Percentiles rank a stretch among this genome's conserved stretches.
Evolutionary conservation across 2,329 filamentous ascomycete genomes (phyloP).

Genomic region (Colletotrichum graminicola): DNA sequence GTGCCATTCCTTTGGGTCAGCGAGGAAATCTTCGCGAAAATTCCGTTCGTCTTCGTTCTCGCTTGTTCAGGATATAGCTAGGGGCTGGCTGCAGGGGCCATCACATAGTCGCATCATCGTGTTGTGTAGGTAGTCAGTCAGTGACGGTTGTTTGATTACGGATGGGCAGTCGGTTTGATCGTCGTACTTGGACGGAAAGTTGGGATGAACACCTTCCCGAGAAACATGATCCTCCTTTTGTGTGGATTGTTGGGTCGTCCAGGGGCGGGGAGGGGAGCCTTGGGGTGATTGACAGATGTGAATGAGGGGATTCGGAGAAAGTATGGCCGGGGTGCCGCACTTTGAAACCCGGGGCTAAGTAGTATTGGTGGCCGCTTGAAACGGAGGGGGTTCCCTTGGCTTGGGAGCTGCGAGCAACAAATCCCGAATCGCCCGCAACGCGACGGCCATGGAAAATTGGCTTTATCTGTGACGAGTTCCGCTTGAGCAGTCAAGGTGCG

Average conservation of each 20-base stretch:
- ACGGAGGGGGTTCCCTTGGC: constrained; percentile 19
- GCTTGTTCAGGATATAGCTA: neutral
- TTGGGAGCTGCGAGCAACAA: neutral
- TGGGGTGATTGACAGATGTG: neutral
- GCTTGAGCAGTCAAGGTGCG: constrained; percentile 22
- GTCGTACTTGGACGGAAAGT: neutral
- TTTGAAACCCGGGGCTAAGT: constrained; percentile 32
- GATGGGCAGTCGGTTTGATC: constrained; percentile 18
- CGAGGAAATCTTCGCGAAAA: neutral
- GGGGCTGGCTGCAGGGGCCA: neutral
- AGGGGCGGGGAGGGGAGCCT: neutral
- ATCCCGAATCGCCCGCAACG: neutral
- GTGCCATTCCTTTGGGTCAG: neutral
- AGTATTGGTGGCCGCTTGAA: constrained; percentile 27
- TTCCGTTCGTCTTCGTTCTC: neutral
- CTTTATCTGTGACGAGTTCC: neutral
- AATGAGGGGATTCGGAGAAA: constrained; percentile 29
- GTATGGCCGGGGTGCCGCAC: constrained; percentile 14
- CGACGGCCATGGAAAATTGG: constrained; percentile 5
- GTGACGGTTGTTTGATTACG: neutral
- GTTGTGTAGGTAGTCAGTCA: neutral
- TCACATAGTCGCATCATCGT: constrained; percentile 1
- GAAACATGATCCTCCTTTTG: neutral
- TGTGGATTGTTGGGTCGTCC: constrained; percentile 18
- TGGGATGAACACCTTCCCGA: constrained; percentile 12